Evolutionary conservation across 2,329 filamentous ascomycete genomes (phyloP).

Genomic region (Colletotrichum falcatum): DNA sequence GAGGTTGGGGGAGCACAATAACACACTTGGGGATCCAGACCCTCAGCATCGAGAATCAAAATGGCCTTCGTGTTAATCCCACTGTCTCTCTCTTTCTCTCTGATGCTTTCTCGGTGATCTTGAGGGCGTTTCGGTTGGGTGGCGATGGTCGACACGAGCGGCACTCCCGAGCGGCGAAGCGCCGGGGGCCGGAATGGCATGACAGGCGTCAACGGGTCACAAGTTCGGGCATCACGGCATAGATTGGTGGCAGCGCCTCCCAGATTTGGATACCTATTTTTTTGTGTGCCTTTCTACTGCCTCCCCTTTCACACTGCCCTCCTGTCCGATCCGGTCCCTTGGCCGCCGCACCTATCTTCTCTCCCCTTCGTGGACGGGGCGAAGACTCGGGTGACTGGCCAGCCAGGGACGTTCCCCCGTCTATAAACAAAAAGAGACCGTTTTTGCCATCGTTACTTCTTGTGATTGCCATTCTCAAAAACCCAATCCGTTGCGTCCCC

Average conservation of each 20-base stretch:
- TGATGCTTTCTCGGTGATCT: neutral
- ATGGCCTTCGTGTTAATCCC: neutral
- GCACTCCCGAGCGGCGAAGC: too few relatives aligned
- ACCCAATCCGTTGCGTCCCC: neutral
- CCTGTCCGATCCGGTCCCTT: neutral
- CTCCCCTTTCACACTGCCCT: neutral
- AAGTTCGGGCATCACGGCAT: neutral
- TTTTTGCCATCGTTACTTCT: neutral
- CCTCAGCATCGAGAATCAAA: neutral
- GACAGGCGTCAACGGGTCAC: neutral
- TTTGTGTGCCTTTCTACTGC: neutral
- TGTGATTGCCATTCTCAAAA: neutral
- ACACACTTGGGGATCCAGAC: neutral
- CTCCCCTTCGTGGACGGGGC: neutral
- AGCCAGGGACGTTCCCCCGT: neutral
- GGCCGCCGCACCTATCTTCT: conserved; percentile 4
- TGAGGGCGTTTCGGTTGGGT: neutral
- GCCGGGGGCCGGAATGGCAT: too few relatives aligned
- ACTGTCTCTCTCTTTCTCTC: neutral
- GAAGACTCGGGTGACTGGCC: neutral
- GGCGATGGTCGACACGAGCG: neutral
- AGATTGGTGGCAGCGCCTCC: too few relatives aligned
- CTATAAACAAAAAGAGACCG: neutral
- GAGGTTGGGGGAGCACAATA: neutral
- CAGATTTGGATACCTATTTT: neutral